phyloP scores from a whole-genome alignment of 192 early-diverging fungal species.

The Lunasporangiospora selenospora region DNA sequence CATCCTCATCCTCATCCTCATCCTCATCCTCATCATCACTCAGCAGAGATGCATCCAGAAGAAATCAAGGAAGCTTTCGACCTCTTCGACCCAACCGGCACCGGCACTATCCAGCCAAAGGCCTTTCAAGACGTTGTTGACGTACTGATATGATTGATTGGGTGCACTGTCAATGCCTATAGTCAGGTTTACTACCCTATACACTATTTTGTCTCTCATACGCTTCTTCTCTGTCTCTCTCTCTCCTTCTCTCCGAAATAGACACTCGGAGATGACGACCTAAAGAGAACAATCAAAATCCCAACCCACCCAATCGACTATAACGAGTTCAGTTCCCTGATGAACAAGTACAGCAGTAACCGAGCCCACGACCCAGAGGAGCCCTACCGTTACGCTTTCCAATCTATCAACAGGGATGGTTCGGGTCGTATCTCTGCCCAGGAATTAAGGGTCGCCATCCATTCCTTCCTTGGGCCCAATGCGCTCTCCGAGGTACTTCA shows the following conservation, averaged over 20 bases:
- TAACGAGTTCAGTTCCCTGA: constrained; percentile 32
- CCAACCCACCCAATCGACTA: constrained; percentile 36
- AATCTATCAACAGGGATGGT: constrained; percentile 73
- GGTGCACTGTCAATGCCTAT: not conserved
- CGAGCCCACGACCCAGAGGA: constrained; percentile 58
- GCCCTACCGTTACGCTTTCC: constrained; percentile 74
- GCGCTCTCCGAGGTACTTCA: constrained; percentile 43
- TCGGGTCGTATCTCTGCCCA: constrained; percentile 67
- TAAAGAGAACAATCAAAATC: constrained; percentile 23
- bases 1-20: too few species aligned
- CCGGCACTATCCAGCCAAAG: constrained; percentile 31
- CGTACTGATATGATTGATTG: not conserved
- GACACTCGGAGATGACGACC: constrained; percentile 33
- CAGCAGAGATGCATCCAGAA: constrained; percentile 28
- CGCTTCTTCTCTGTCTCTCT: not conserved
- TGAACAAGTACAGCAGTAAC: constrained; percentile 37
- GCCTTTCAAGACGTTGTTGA: constrained; percentile 32
- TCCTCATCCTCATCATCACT: too few species aligned
- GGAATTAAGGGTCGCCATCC: constrained; percentile 67
- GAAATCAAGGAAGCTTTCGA: constrained; percentile 41
- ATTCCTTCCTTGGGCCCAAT: constrained; percentile 20
- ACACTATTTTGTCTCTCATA: not conserved
- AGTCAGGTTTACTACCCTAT: not conserved
- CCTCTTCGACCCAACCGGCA: constrained; percentile 32
- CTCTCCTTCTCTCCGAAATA: not conserved